phyloP scores from a whole-genome alignment of 768 basidiomycete genomes.

The Cystobasidium onofrii region DNA sequence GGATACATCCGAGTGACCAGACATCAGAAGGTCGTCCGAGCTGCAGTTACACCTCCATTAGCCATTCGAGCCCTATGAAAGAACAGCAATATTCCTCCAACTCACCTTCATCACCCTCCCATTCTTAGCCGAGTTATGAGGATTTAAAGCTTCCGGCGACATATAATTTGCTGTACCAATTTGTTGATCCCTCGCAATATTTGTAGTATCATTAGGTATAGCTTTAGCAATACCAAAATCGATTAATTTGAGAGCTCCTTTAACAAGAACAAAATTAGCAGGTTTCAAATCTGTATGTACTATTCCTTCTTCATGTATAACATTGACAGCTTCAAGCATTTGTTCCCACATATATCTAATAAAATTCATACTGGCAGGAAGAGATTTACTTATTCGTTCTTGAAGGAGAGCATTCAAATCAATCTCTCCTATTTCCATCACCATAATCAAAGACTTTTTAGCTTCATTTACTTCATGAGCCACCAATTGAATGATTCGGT shows the following conservation, averaged over 20 bases:
- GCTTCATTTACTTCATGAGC: constrained; percentile 81
- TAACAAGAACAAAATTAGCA: constrained; percentile 94
- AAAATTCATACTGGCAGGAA: constrained; percentile 73
- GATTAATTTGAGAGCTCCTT: constrained; percentile 89
- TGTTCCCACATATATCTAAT: constrained; percentile 95
- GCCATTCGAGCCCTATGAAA: background rate
- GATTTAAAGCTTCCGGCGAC: constrained; percentile 92
- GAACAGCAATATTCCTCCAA: background rate
- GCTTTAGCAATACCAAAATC: constrained; percentile 99
- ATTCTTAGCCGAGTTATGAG: constrained; percentile 57
- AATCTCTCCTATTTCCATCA: constrained; percentile 88
- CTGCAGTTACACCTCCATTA: constrained; percentile 36
- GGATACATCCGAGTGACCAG: constrained; percentile 94
- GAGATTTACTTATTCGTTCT: constrained; percentile 70
- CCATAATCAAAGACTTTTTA: constrained; percentile 66
- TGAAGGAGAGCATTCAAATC: constrained; percentile 75
- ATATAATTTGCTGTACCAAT: constrained; percentile 98
- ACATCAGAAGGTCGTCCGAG: constrained; percentile 90
- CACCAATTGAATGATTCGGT: constrained; percentile 78
- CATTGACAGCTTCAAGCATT: constrained; percentile 98
- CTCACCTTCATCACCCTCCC: constrained; percentile 74
- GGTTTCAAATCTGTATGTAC: constrained; percentile 98
- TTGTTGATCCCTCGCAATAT: constrained; percentile 94
- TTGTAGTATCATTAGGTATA: constrained; percentile 96
- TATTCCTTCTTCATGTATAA: constrained; percentile 96